Base-by-base conservation (phyloP, 345 rosid genomes). In the Lepidium sativum region DNA sequence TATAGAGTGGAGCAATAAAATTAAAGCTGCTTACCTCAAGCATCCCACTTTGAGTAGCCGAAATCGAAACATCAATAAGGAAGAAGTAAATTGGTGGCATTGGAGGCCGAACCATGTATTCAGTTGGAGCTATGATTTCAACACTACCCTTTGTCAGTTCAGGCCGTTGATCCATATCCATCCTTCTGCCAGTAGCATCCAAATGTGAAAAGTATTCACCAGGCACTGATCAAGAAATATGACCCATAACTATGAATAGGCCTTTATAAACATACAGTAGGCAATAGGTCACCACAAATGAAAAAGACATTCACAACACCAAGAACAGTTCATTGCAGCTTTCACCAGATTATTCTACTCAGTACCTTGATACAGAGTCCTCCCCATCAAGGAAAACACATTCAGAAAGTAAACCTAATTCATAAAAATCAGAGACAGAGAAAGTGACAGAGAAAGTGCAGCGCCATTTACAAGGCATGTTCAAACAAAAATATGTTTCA, bases 101-200 rank as follows among this genome's bases (percentile, higher is more conserved):
- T 56, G 97, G 99, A 44, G 99, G 99, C 80, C 98, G 97, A 80
- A 95, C 99, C 99, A 95, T 95, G 77, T 91, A 95, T 70, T 95
- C 99, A 9, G 96, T 86, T 58, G 99, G 96, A 77, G 98, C 98
- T 72, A 95, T 86, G 77, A 84, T 86, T 68, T 95, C 99, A 59
- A 91, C 94, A 80, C 96, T 91, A 5, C 99, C 98, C 77, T 84
- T 81, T 13, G 67, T 85, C 73, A 95, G 98, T 74, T 95, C 99
- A 75, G 94, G 98, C 73, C 99, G 82, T 79, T 85, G 94, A 77
- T 91, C 89, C 78, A 91, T 64, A 79, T 95, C 99, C 68, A 88
- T 69, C 78, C 99, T 88, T 79, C 82, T 75, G 38, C 99, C 96
- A 65, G 82, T 79, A 64, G 98, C 89, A 81, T 91, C 99, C 65